A percentile compares a stretch with the other conserved stretches of the same genome.
These are phyloP conservation scores for Talaromyces atroroseus DNA, from an alignment of 2,329 filamentous ascomycete species.

Conservation along the genomic window DNA sequence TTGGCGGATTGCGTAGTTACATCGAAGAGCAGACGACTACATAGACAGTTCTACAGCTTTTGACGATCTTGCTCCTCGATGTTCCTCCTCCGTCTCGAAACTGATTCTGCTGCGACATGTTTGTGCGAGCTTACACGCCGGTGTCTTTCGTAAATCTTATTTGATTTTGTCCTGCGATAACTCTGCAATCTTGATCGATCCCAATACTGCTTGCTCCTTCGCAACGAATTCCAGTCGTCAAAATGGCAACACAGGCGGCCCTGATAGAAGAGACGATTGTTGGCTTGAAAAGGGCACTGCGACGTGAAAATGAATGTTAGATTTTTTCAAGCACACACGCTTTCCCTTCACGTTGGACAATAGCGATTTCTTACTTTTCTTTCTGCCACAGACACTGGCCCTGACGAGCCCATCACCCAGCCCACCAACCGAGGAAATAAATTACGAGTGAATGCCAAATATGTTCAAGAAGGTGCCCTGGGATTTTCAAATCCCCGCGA, in stretches of 20 bases:
- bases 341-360: not conserved
- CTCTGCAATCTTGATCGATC: not conserved
- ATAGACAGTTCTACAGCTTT: not conserved
- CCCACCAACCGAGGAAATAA: constrained; percentile 59
- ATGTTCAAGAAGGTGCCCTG: constrained; percentile 51
- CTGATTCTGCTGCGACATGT: not conserved
- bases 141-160: not conserved
- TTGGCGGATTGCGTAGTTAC: not conserved
- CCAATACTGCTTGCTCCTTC: not conserved
- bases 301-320: constrained; percentile 42
- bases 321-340: constrained; percentile 3
- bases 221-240: constrained; percentile 6
- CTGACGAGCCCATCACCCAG: constrained; percentile 50
- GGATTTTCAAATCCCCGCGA: constrained; percentile 47
- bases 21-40: not conserved
- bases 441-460: constrained; percentile 52
- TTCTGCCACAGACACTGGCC: constrained; percentile 27
- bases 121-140: not conserved
- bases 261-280: constrained; percentile 51
- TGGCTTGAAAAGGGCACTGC: constrained; percentile 49
- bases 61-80: not conserved
- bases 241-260: constrained; percentile 41
- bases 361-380: not conserved
- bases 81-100: not conserved
- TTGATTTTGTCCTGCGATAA: not conserved